A percentile compares a stretch with the other conserved stretches of the same genome.
phyloP scores from a whole-genome alignment of 768 basidiomycete species.

The Trametes elegans region DNA sequence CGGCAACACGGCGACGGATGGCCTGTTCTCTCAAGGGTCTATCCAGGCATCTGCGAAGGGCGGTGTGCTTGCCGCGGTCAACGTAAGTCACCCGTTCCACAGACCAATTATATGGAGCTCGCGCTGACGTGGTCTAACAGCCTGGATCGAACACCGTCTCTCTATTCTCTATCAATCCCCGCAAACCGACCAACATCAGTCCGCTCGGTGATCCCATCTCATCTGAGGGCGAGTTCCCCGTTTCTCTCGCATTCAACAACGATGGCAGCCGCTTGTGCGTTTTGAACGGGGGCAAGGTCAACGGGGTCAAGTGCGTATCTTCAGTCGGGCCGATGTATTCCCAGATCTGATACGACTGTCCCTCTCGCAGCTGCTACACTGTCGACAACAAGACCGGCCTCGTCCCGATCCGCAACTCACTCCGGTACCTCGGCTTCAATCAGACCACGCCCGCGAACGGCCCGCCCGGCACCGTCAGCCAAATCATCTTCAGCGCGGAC shows the following conservation, averaged over 20 bases:
- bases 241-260: conserved; percentile 38
- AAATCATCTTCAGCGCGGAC: conserved; percentile 47
- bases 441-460: conserved; percentile 52
- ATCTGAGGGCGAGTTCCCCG: conserved; percentile 50
- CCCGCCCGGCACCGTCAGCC: conserved; percentile 43
- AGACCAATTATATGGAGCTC: background rate
- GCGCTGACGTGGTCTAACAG: conserved; percentile 23
- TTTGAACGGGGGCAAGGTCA: conserved; percentile 36
- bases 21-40: conserved; percentile 24
- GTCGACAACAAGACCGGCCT: conserved; percentile 43
- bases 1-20: conserved; percentile 18
- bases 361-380: conserved; percentile 38
- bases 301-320: conserved; percentile 34
- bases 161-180: conserved; percentile 40
- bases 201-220: conserved; percentile 45
- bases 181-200: conserved; percentile 38
- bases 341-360: background rate
- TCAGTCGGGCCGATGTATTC: background rate
- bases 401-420: conserved; percentile 37
- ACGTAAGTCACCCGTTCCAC: conserved; percentile 11
- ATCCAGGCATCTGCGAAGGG: conserved; percentile 23
- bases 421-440: conserved; percentile 44
- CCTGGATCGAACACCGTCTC: conserved; percentile 47
- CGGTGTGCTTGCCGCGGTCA: conserved; percentile 25
- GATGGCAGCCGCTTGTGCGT: conserved; percentile 34